Conservation (phyloP, 2,329 filamentous ascomycete genomes). For the Rutstroemia sp. region DNA sequence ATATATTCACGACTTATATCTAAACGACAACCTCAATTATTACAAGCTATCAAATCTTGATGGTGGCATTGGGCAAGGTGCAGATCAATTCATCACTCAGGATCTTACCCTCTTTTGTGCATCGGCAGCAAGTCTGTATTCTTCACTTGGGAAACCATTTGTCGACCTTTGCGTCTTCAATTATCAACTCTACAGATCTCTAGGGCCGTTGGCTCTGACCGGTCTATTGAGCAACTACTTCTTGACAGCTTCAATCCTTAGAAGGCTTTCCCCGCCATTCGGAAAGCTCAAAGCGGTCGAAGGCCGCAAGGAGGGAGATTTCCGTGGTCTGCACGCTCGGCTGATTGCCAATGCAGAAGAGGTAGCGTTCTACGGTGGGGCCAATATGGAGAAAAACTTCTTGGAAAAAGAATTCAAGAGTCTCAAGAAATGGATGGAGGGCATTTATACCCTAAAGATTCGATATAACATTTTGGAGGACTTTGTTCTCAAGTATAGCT, state of each 20-base stretch:
- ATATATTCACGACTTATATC: constrained; percentile 95
- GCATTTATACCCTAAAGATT: constrained; percentile 95
- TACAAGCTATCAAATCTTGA: constrained; percentile 93
- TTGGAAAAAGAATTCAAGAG: constrained; percentile 88
- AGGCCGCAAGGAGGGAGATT: constrained; percentile 90
- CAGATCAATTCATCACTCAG: constrained; percentile 96
- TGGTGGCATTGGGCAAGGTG: constrained; percentile 82
- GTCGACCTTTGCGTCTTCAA: constrained; percentile 98
- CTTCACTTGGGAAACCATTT: constrained; percentile 92
- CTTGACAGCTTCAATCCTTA: constrained; percentile 81
- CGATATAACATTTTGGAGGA: constrained; percentile 98
- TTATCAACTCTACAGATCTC: constrained; percentile 87
- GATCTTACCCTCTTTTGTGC: constrained; percentile 94
- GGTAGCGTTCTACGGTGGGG: constrained; percentile 93
- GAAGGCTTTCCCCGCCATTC: constrained; percentile 86
- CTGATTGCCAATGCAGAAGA: constrained; percentile 96
- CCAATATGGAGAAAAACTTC: constrained; percentile 90
- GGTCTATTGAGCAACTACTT: constrained; percentile 91
- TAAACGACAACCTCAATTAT: constrained; percentile 91
- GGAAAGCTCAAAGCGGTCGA: constrained; percentile 96
- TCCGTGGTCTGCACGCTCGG: constrained; percentile 81
- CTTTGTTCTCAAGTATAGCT: constrained; percentile 96
- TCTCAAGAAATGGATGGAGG: constrained; percentile 94
- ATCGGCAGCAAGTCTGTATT: constrained; percentile 86
- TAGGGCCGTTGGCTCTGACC: constrained; percentile 80